Evolutionary conservation across 1,284 basidiomycete genomes (phyloP), one percentile per base, ranked within the genome.

Genomic region (Sporisorium exsertum): DNA sequence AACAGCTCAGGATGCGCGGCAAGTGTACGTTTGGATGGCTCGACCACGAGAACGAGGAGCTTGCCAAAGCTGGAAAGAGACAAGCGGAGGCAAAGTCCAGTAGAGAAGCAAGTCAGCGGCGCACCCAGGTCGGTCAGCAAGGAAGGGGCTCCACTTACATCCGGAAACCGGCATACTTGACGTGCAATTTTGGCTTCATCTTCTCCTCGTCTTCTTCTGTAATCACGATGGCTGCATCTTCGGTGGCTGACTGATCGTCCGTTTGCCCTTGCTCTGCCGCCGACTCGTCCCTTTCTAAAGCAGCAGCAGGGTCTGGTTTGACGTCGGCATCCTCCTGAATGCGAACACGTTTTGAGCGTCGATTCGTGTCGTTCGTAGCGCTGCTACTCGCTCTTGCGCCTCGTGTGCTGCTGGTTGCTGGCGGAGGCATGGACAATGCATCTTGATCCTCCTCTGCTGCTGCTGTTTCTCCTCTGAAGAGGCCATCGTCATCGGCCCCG

Each of bases 41-140:
- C 80, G 13, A 72, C 70, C 24, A 81, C 80, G 35, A 82, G 67
- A 2, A 83, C 75, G 18, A 83, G 72, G 53, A 81, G 71, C 53
- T 78, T 77, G 61, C 81, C 81, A 58, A 82, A 83, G 24, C 78
- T 82, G 57, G 20, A 4, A 32, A 46, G 9, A 2, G 43, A 24
- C 47, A 22, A 27, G 18, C 4, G 16, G 20, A 2, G 35, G 2
- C n/a, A 42, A 9, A 27, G 42, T 27, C 40, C 2, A 15, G 5
- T 58, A 22, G 16, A 10, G 22, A 24, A 22, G 33, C 18, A 18
- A 46, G 53, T 49, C 29, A 65, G 54, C 29, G 18, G 26, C 27
- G 20, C 16, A 32, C n/a, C 13, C 8, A 5, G 18, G 24, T 8
- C 5, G n/a, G 52, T n/a, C 12, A 22, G 45, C 27, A 8, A 37